Base-by-base conservation (phyloP, 768 basidiomycete species). In the Tylopilus rubrobrunneus region DNA sequence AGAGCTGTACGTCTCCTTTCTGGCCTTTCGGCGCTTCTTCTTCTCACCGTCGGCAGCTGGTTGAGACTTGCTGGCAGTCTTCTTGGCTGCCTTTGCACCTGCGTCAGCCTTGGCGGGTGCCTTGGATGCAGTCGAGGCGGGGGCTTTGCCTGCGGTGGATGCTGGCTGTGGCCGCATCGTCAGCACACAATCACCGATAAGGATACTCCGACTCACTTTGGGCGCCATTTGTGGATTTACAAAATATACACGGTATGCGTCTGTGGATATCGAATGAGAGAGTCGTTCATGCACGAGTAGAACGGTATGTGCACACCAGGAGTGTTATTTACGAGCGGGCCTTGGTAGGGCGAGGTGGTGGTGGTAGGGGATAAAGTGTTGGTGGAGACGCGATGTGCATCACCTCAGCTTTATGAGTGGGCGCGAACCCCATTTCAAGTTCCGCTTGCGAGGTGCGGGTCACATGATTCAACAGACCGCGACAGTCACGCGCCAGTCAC, bases 1-100 rank as follows among this genome's bases (percentile, higher is more conserved):
- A 28, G 88, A 86, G 67, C 84, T 84, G 78, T 87, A 89, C 4
- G 87, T 88, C 76, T 89, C 87, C 78, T 87, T 87, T 67, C 87
- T 82, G 46, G 80, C 70, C 80, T 90, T 91, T 72, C 79, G 81
- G 69, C 85, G 80, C 77, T 86, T 86, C 82, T 88, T 88, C 80
- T 87, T 87, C 68, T 87, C 86, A 49, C 78, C 82, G 48, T 79
- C 82, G 44, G 72, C 80, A 41, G 80, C 64, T 11, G 75, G 62
- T 19, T 76, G 69, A 34, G 76, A 60, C 72, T 84, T 84, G 72
- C 79, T 78, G 14, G 84, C 78, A 1, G 84, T 80, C 70, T 82
- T 80, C 74, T 81, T 82, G 1, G 80, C 79, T 23, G 81, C 78
- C 71, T 84, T 76, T 42, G 73, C 71, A 58, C 77, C 75, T 11